Evolutionary conservation across 2,329 filamentous ascomycete species (phyloP).

Genomic region (Colletotrichum musae): DNA sequence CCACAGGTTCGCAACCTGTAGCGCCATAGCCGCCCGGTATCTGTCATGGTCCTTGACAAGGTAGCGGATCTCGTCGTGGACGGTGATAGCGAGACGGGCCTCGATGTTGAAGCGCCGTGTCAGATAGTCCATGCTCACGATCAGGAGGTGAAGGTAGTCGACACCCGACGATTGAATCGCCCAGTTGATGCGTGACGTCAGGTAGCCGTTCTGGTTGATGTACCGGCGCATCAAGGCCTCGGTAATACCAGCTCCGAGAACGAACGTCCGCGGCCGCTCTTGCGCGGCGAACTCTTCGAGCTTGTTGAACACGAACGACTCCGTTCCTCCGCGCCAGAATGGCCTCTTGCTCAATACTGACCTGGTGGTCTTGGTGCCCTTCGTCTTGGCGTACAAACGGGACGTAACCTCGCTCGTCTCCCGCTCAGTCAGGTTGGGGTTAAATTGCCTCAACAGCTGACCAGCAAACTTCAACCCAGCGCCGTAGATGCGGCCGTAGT

Average conservation of each 20-base stretch:
- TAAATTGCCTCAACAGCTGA: conserved; percentile 93
- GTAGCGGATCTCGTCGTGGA: conserved; percentile 98
- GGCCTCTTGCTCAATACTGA: conserved; percentile 79
- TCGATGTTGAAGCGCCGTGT: conserved; percentile 86
- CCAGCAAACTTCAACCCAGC: conserved; percentile 94
- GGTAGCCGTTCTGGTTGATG: conserved; percentile 90
- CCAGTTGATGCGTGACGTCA: conserved; percentile 98
- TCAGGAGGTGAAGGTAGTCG: conserved; percentile 94
- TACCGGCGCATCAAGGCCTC: conserved; percentile 92
- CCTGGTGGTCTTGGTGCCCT: conserved; percentile 86
- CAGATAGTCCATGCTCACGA: conserved; percentile 95
- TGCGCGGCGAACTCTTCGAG: conserved; percentile 98
- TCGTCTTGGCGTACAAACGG: conserved; percentile 89
- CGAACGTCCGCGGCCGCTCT: conserved; percentile 89
- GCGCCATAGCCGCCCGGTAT: conserved; percentile 90
- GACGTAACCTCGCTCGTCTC: conserved; percentile 83
- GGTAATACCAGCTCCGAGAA: conserved; percentile 94
- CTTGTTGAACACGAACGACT: conserved; percentile 98
- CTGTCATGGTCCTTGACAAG: conserved; percentile 88
- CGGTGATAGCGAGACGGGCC: conserved; percentile 90
- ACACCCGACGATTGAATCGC: conserved; percentile 98
- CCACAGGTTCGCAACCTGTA: conserved; percentile 96
- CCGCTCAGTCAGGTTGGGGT: conserved; percentile 83
- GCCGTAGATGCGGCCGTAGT: conserved; percentile 99
- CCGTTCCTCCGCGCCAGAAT: conserved; percentile 97